Conservation (phyloP, 306 rosid species). For the Castanea sativa region DNA sequence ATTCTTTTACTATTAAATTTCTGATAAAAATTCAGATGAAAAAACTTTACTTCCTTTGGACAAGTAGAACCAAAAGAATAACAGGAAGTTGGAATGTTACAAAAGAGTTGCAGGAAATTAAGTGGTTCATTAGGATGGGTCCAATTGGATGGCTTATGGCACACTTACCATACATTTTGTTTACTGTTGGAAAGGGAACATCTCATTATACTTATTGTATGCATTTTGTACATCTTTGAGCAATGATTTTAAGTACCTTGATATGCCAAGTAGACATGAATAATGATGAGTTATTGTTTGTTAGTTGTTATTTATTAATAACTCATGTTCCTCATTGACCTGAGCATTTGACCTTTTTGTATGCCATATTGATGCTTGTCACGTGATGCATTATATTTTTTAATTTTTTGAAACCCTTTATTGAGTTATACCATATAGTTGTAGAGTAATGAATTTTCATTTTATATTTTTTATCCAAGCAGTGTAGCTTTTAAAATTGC, state of each 20-base stretch:
- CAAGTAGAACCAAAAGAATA: not conserved
- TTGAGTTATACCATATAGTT: not conserved
- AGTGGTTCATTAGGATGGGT: not conserved
- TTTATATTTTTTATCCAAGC: not conserved
- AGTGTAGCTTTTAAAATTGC: not conserved
- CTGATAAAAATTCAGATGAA: not conserved
- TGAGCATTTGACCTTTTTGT: not conserved
- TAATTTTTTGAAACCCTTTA: not conserved
- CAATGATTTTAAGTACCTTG: not conserved
- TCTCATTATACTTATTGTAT: not conserved
- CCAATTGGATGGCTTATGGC: not conserved
- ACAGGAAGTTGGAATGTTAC: not conserved
- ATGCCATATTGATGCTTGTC: not conserved
- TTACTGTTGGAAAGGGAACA: not conserved
- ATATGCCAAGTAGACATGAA: not conserved
- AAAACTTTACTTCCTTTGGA: not conserved
- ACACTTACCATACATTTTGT: not conserved
- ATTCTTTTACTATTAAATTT: not conserved
- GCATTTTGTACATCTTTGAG: not conserved
- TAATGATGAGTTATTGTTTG: not conserved
- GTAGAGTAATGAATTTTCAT: not conserved
- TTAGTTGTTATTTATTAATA: not conserved
- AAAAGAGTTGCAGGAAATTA: not conserved
- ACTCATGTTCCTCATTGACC: not conserved
- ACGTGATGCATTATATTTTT: not conserved